phyloP scores from a whole-genome alignment of 1,284 basidiomycete species.

The Irpex sp. region DNA sequence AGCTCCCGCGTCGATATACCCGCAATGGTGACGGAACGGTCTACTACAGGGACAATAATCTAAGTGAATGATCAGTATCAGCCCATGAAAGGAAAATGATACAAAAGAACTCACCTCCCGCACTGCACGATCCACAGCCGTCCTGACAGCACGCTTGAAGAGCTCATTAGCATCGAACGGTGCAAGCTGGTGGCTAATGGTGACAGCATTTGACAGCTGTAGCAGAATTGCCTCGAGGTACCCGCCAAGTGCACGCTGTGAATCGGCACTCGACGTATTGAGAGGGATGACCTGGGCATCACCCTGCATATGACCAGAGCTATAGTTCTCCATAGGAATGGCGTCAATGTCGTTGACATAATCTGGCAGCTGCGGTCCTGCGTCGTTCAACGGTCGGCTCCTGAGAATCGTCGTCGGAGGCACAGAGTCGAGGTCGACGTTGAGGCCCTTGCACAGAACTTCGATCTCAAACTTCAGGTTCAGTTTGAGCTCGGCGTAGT shows the following conservation, averaged over 20 bases:
- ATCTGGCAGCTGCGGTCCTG: slow-evolving; percentile 60
- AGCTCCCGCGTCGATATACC: slow-evolving; percentile 97
- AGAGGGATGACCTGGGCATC: slow-evolving; percentile 62
- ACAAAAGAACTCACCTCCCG: slow-evolving; percentile 67
- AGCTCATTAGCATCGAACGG: slow-evolving; percentile 76
- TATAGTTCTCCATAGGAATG: slow-evolving; percentile 66
- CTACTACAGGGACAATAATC: slow-evolving; percentile 97
- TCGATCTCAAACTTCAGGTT: slow-evolving; percentile 99
- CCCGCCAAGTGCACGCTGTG: slow-evolving; percentile 59
- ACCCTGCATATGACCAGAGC: slow-evolving; percentile 42
- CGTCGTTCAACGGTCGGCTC: slow-evolving; percentile 56
- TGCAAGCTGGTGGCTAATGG: slow-evolving; percentile 72
- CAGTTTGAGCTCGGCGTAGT: slow-evolving; percentile 94
- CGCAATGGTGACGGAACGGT: slow-evolving; percentile 98
- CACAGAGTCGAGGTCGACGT: slow-evolving; percentile 84
- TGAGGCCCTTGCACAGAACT: slow-evolving; percentile 90
- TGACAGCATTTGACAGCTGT: slow-evolving; percentile 69
- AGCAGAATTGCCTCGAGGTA: slow-evolving; percentile 82
- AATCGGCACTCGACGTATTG: slow-evolving; percentile 50
- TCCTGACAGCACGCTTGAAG: slow-evolving; percentile 90
- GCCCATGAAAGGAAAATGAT: neutral
- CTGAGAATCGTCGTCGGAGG: slow-evolving; percentile 85
- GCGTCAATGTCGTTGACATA: slow-evolving; percentile 71
- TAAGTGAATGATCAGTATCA: slow-evolving; percentile 24
- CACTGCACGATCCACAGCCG: slow-evolving; percentile 93